Conservation (phyloP, 768 basidiomycete species). For the Austroboletus festivus region DNA sequence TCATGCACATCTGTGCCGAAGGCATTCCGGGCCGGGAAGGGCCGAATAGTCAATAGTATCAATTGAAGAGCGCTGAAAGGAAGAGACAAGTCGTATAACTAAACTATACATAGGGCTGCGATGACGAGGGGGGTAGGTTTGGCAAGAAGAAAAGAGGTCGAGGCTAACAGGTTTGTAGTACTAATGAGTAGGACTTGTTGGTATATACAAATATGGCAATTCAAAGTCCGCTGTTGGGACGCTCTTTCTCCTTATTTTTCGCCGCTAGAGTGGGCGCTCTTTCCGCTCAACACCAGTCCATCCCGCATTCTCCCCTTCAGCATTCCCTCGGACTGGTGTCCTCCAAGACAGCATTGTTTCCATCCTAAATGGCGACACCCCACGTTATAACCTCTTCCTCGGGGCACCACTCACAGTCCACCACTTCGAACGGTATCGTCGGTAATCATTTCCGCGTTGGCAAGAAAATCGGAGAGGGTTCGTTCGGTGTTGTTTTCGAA, state of each 20-base stretch:
- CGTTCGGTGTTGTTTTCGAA: conserved; percentile 98
- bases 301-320: conserved; percentile 22
- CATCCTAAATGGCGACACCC: conserved; percentile 63
- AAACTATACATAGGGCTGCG: no score
- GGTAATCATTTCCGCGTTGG: conserved; percentile 85
- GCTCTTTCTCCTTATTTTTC: conserved; percentile 29
- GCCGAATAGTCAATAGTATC: conserved; percentile 1
- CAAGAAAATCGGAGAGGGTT: conserved; percentile 98
- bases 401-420: conserved; percentile 60
- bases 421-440: conserved; percentile 68
- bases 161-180: no score
- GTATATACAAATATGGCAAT: conserved; percentile 19
- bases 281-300: conserved; percentile 23
- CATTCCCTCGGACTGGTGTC: conserved; percentile 29
- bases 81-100: no score
- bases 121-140: no score
- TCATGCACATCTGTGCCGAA: neutral
- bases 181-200: conserved; percentile 26
- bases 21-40: conserved; percentile 1
- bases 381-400: conserved; percentile 83
- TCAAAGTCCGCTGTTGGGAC: conserved; percentile 33
- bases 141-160: no score
- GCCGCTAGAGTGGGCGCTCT: conserved; percentile 17
- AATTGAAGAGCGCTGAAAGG: no score
- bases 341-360: conserved; percentile 3